Base-by-base conservation (phyloP, 2,329 filamentous ascomycete genomes). In the Cercospora sojina region DNA sequence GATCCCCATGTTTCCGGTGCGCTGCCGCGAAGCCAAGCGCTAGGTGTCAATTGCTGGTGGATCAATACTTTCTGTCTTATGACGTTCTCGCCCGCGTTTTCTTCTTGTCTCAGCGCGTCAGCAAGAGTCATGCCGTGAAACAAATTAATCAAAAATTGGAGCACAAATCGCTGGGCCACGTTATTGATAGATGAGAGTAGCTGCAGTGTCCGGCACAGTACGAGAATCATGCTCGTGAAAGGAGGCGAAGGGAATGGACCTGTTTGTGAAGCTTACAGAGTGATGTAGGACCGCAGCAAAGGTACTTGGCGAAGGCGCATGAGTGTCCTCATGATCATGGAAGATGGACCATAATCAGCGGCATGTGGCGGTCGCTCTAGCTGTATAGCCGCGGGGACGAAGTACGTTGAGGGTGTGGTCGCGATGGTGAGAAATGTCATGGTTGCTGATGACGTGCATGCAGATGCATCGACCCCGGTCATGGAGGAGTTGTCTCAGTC, bases 381-480 rank as follows among this genome's bases (percentile, higher is more conserved):
- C 59, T 56, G 60, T 57, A 38, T 63, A 20, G 47, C 20, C 49
- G 60, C 20, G 59, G 60, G 31, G 47, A 29, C 12, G 25, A 27
- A 20, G 53, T 62, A 10, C 31, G 32, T 23, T 64, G 53, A 58
- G 53, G 62, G 55, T 64, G 62, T 59, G 55, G 62, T 64, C 41
- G 47, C 53, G 31, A 27, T 43, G 62, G 56, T 51, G 31, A 53
- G 43, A 59, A 41, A 51, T 64, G 55, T 56, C 38, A 56, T 53
- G 55, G 41, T 13, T 49, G 62, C 55, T 64, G 56, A 64, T 59
- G 55, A 64, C 56, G 41, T 64, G 62, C 62, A 64, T 49, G 55
- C 41, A 59, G 41, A 25, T 64, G 62, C 62, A 64, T 38, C 9
- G 29, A 64, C 53, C 53, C 55, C 32, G 27, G 62, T 64, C 55